Conservation (phyloP, 495 filamentous ascomycete genomes). For the Venustampulla echinocandica region DNA sequence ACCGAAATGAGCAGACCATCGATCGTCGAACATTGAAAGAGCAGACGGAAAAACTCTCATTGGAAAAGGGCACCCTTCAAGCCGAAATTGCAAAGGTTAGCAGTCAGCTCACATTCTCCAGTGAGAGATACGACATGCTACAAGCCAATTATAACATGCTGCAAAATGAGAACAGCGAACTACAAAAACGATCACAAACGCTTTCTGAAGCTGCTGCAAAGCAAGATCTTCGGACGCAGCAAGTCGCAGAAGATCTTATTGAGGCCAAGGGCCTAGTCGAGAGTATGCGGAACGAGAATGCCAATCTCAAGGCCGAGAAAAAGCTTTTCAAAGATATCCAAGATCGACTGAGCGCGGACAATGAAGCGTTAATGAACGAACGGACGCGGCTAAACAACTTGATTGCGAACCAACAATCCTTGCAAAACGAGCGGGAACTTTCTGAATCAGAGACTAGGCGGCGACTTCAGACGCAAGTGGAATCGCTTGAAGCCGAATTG, state of each 20-base stretch:
- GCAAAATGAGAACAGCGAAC: conserved; percentile 72
- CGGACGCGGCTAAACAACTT: conserved; percentile 69
- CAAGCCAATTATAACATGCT: conserved; percentile 76
- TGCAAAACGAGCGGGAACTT: conserved; percentile 85
- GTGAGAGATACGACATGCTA: conserved; percentile 82
- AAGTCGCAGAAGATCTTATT: conserved; percentile 86
- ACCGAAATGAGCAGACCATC: conserved; percentile 71
- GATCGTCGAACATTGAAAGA: conserved; percentile 76
- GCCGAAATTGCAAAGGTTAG: conserved; percentile 66
- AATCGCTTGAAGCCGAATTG: conserved; percentile 70
- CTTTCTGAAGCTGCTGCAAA: conserved; percentile 76
- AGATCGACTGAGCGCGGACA: conserved; percentile 75
- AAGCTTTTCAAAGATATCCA: conserved; percentile 87
- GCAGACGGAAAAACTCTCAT: conserved; percentile 72
- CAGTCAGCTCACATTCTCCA: conserved; percentile 71
- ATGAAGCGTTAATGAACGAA: conserved; percentile 75
- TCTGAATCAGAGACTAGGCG: conserved; percentile 72
- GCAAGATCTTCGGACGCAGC: conserved; percentile 81
- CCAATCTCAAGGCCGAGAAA: conserved; percentile 90
- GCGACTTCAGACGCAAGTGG: conserved; percentile 64
- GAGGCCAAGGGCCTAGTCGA: conserved; percentile 75
- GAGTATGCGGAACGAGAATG: conserved; percentile 80
- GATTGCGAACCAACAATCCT: conserved; percentile 69
- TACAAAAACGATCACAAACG: conserved; percentile 68
- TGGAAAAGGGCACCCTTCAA: conserved; percentile 72